Conservation (phyloP, 371 early-diverging fungal genomes). For the Mycotypha africana region DNA sequence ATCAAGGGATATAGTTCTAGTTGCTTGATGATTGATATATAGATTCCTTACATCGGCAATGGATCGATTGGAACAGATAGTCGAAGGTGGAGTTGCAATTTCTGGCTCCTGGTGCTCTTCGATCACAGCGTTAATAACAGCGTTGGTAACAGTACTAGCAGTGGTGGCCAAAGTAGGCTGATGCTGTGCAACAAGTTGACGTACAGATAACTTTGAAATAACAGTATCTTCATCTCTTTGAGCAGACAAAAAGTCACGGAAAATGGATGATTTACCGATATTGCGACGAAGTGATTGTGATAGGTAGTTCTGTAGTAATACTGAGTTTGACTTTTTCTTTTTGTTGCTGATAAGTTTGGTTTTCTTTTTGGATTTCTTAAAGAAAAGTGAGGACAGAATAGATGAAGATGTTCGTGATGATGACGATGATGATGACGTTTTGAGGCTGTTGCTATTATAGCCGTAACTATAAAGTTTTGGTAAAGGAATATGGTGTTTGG, state of each 20-base stretch:
- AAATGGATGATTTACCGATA: conserved; percentile 29
- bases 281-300: conserved; percentile 16
- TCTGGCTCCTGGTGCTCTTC: background rate
- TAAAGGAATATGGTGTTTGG: conserved; percentile 15
- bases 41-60: too few species aligned
- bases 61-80: background rate
- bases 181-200: conserved; percentile 11
- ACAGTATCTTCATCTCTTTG: conserved; percentile 42
- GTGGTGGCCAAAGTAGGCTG: conserved; percentile 3
- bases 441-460: background rate
- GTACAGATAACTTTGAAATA: conserved; percentile 11
- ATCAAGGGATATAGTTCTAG: too few species aligned
- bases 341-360: background rate
- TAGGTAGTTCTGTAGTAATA: conserved; percentile 35
- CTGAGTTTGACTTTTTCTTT: conserved; percentile 25
- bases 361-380: too few species aligned
- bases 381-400: conserved; percentile 1
- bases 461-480: too few species aligned
- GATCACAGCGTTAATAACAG: too few species aligned
- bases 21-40: too few species aligned
- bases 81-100: conserved; percentile 3
- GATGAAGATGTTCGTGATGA: background rate
- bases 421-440: background rate
- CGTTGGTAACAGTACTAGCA: too few species aligned
- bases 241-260: conserved; percentile 39